Evolutionary conservation across 2,329 filamentous ascomycete species (phyloP).

Genomic region (Colletotrichum lentis): DNA sequence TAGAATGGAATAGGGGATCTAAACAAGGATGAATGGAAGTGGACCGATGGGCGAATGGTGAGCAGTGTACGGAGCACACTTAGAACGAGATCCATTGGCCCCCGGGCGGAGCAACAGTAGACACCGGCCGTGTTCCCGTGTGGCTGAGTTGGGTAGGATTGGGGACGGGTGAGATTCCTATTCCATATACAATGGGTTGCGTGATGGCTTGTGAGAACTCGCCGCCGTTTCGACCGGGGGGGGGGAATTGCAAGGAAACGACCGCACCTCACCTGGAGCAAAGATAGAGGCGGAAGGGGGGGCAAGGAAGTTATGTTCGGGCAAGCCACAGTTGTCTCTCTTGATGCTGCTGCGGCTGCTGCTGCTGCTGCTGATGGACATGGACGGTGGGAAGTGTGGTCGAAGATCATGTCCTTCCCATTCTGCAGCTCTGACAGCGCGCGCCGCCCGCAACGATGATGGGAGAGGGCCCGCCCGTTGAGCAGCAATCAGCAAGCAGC

Average conservation of each 20-base stretch:
- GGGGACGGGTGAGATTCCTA: conserved; percentile 29
- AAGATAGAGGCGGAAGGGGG: background rate
- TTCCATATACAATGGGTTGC: conserved; percentile 20
- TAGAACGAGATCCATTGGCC: conserved; percentile 6
- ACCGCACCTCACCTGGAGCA: background rate
- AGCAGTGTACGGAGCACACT: no score
- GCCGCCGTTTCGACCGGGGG: no score
- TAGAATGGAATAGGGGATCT: conserved; percentile 8
- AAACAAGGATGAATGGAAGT: conserved; percentile 8
- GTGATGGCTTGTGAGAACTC: background rate
- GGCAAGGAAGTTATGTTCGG: background rate
- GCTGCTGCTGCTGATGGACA: background rate
- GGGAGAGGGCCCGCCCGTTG: background rate
- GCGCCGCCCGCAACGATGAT: conserved; percentile 9
- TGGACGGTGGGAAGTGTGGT: background rate
- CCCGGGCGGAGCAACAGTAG: conserved; percentile 3
- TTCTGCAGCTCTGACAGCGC: conserved; percentile 15
- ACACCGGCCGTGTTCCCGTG: conserved; percentile 8
- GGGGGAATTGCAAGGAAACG: background rate
- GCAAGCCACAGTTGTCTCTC: background rate
- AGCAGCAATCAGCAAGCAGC: conserved; percentile 10
- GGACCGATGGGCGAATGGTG: conserved; percentile 5
- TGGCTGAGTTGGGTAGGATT: conserved; percentile 16
- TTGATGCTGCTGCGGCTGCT: background rate
- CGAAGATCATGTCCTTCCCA: conserved; percentile 23